Evolutionary conservation across 345 rosid species (phyloP), one percentile per base, ranked within the genome.

Genomic region (Pelargonium nanum): DNA sequence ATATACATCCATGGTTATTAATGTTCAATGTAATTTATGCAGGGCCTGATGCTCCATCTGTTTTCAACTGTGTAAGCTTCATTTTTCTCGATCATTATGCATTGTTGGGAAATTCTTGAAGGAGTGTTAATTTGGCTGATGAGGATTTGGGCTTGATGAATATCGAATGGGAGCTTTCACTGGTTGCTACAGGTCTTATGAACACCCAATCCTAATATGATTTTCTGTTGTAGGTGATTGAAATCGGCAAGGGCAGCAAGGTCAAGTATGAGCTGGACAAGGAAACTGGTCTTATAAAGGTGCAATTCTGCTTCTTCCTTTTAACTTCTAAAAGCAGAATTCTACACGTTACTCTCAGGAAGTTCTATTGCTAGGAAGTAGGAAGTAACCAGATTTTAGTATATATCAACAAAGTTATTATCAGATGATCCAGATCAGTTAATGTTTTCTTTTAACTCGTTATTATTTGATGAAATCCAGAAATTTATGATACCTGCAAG

Each of bases 181-280:
- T 0, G 24, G 19, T 20, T 57, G 61, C 61, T n/a, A 24, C 20
- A 34, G 20, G 22, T 30, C 19, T 26, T 15, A 24, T 26, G 40
- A 30, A 28, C 25, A 55, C 15, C 40, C 6, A 21, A 57, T 48
- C 13, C 16, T 61, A 44, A 60, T 26, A 40, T 61, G 15, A 13
- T 32, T 56, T 61, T 61, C 20, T 55, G 55, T 56, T 50, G 60
- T 80, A 94, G 99, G 96, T 94, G 52, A 79, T 94, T 66, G 99
- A 94, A 72, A 94, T 94, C 62, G 66, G 97, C 64, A 90, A 90
- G 70, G 99, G 99, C 7, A 78, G 97, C 78, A 90, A 94, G 80
- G 99, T 94, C 21, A 90, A 94, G 81, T 94, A 94, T 28, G 97
- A 94, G 75, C 90, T 94, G 4, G 97, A 94, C 91, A 94, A 94